Conservation (phyloP, 2,329 filamentous ascomycete species). For the Fusarium graminum region DNA sequence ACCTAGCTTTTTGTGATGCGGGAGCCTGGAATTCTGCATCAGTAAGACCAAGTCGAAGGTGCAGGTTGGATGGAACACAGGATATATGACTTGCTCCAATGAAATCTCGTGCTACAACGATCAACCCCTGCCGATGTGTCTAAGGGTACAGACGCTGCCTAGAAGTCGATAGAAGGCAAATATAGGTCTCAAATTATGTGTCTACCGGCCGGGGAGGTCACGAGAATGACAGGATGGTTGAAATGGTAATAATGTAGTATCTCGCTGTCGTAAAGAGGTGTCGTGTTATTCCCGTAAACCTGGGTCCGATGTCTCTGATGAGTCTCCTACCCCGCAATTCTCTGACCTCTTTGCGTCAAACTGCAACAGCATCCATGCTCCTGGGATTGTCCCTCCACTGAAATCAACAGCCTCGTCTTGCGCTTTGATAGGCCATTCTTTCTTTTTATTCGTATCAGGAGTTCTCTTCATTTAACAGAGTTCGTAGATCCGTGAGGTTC, state of each 20-base stretch:
- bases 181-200: not conserved
- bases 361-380: slow-evolving; percentile 2
- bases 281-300: not conserved
- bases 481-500: slow-evolving; percentile 1
- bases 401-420: not conserved
- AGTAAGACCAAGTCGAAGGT: too few relatives aligned
- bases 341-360: slow-evolving; percentile 30
- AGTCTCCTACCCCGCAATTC: slow-evolving; percentile 37
- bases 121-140: too few relatives aligned
- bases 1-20: too few relatives aligned
- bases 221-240: not conserved
- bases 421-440: slow-evolving; percentile 3
- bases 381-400: slow-evolving; percentile 16
- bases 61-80: too few relatives aligned
- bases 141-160: not conserved
- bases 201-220: not conserved
- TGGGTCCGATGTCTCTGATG: not conserved
- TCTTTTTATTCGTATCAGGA: not conserved
- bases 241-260: not conserved
- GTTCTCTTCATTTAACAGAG: slow-evolving; percentile 2
- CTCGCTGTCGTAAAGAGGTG: not conserved
- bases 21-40: too few relatives aligned
- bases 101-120: too few relatives aligned
- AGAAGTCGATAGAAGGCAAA: not conserved
- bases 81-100: too few relatives aligned